Evolutionary conservation across 2,329 filamentous ascomycete genomes (phyloP), one percentile per base, ranked within the genome.

Genomic region (Monilinia fructigena): DNA sequence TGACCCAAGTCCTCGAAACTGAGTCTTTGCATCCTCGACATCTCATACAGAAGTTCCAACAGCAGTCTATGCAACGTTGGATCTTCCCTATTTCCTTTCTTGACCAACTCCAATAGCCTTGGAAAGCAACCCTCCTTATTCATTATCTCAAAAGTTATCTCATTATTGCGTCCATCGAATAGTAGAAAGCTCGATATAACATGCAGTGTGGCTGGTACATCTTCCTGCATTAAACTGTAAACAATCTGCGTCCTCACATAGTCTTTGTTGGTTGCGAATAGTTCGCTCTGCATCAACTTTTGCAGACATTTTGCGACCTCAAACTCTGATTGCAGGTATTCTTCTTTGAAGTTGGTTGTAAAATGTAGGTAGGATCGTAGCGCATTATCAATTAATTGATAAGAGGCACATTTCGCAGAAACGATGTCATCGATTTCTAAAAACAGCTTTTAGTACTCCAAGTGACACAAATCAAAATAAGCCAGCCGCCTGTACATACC

Each of bases 191-290:
- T 92, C 31, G 89, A 86, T 68, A 96, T 91, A 68, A 93, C 83
- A 77, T 96, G 91, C 56, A 99, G 82, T n/a, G 88, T 86, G 45
- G 86, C 85, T 23, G 86, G 79, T 71, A 96, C 91, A 74, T 97
- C 93, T 79, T 98, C 95, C 83, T 97, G 84, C 71, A 97, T 80
- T 63, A 99, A 82, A 77, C 92, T 93, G 78, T 96, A 93, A 71
- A 98, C 87, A 74, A 99, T 92, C 80, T 98, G 95, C 55, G 87
- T 90, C 70, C 94, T 91, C 69, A 98, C 91, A 79, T 99, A 98
- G 66, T 92, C 89, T 71, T 86, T 85, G 77, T 97, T 89, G 18
- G 83, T 79, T 35, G 80, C 79, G 77, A 96, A 99, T 55, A 98
- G 81, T 23, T 81, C 80, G 76, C 93, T 93, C 63, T 89, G 83